phyloP scores from a whole-genome alignment of 371 early-diverging fungal genomes.

The Gilbertella persicaria region DNA sequence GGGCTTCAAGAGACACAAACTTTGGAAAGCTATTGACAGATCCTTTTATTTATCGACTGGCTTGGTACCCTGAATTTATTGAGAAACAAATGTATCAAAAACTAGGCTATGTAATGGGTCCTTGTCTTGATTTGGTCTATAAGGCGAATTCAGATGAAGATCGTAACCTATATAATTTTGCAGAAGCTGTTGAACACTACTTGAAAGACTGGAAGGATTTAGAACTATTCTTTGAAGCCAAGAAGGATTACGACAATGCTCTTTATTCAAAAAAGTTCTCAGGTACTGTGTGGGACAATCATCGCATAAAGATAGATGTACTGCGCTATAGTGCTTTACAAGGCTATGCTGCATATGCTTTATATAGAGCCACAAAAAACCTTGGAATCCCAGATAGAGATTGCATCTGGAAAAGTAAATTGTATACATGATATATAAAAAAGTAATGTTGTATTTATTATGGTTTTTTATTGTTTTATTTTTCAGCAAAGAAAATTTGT shows the following conservation, averaged over 20 bases:
- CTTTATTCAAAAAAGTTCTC: slow-evolving; percentile 19
- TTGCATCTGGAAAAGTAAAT: slow-evolving; percentile 1
- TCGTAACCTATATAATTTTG: not conserved
- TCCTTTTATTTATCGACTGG: slow-evolving; percentile 27
- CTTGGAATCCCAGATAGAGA: not conserved
- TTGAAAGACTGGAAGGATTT: slow-evolving; percentile 20
- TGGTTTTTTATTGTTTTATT: not conserved
- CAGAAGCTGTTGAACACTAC: slow-evolving; percentile 4
- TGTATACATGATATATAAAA: not conserved
- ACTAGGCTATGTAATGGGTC: slow-evolving; percentile 28
- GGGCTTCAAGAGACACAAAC: not conserved
- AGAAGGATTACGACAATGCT: slow-evolving; percentile 4
- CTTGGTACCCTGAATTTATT: slow-evolving; percentile 28
- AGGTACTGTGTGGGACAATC: slow-evolving; percentile 28
- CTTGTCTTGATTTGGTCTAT: slow-evolving; percentile 16
- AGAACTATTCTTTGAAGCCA: slow-evolving; percentile 11
- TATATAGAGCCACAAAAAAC: not conserved
- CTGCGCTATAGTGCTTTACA: slow-evolving; percentile 29
- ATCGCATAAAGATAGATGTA: slow-evolving; percentile 8
- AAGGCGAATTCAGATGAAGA: not conserved
- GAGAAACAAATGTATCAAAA: slow-evolving; percentile 7
- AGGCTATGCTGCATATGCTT: slow-evolving; percentile 20
- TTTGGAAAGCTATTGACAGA: slow-evolving; percentile 24
- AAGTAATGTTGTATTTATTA: not conserved
- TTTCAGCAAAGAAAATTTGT: no score